Base-by-base conservation (phyloP, 208 protist species). In the Herpetomonas samuelpessoai region DNA sequence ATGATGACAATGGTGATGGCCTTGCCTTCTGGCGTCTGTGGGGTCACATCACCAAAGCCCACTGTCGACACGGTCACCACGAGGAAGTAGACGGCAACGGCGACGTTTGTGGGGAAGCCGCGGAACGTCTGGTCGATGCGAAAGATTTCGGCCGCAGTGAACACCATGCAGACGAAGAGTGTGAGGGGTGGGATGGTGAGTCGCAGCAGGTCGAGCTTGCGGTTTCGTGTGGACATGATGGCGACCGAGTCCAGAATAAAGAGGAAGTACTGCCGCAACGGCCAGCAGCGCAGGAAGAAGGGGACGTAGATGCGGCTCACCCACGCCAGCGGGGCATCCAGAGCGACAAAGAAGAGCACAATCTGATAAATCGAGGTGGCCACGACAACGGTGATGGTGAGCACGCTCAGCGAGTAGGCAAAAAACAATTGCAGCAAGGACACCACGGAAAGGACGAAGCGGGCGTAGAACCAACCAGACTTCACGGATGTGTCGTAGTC, bases 251-350 rank as follows among this genome's bases (percentile, higher is more conserved):
- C 88, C 7, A 95, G 56, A 29, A 95, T 80, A 39, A 92, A 88
- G 18, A 92, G 76, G 53, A 92, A 86, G 68, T 95, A 95, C 62
- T 92, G 86, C 41, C 88, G 71, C 73, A 95, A 78, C 6, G 88
- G 78, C 86, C 88, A 95, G 60, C 80, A 87, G 2, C 88, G 85
- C 56, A 95, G 57, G 58, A 95, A 95, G 41, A 87, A 69, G 7
- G 88, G 88, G 51, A 95, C 88, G 65, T 95, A 95, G 35, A 92
- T 59, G 14, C 76, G 65, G 45, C 81, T 95, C 2, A 90, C 77
- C 83, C 83, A 92, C 14, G 62, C 68, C 21, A 87, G 46, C 0
- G 49, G 24, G 18, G 71, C 67, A 48, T 49, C 62, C 27, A 83
- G 60, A 0, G 85, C 68, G 1, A 92, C 50, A 53, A 92, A 79